phyloP scores from a whole-genome alignment of 176 grass and related monocot species.

The Secale cereale region DNA sequence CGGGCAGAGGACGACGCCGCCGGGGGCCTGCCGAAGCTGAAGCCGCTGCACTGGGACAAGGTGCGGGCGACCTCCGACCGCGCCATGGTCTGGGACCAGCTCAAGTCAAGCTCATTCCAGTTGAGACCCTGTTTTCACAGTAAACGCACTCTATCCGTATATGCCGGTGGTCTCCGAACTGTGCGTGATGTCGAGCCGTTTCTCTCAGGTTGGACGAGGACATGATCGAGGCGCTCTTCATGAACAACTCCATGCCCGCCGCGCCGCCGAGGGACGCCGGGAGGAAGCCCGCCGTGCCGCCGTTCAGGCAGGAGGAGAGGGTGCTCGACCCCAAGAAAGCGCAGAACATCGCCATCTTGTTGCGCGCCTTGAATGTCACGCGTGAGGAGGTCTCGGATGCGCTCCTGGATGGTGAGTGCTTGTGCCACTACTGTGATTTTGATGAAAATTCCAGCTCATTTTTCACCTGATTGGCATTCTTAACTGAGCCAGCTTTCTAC shows the following conservation, averaged over 20 bases:
- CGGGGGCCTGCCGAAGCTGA: constrained; percentile 63
- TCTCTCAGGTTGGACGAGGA: constrained; percentile 85
- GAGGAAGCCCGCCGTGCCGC: constrained; percentile 41
- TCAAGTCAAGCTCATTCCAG: constrained; percentile 99
- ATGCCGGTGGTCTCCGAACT: not conserved
- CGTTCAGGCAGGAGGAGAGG: constrained; percentile 86
- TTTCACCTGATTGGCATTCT: not conserved
- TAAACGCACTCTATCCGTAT: not conserved
- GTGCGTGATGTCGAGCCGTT: constrained; percentile 8
- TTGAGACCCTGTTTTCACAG: constrained; percentile 40
- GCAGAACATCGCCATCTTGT: constrained; percentile 93
- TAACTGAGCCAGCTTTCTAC: not conserved
- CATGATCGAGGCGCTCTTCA: constrained; percentile 92
- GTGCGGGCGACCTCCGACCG: constrained; percentile 88
- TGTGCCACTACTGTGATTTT: not conserved
- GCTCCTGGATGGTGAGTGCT: constrained; percentile 76
- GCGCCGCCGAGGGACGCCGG: constrained; percentile 48
- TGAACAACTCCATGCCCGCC: constrained; percentile 63
- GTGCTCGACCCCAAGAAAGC: constrained; percentile 99
- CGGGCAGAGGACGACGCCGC: constrained; percentile 18
- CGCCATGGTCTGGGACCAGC: constrained; percentile 96
- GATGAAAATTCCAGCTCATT: not conserved
- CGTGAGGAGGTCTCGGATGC: constrained; percentile 87
- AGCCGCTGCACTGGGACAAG: constrained; percentile 99
- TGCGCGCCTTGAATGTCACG: constrained; percentile 94